These are phyloP conservation scores for Calycina herbarum DNA, from an alignment of 2,329 filamentous ascomycete genomes.

Conservation along the genomic window DNA sequence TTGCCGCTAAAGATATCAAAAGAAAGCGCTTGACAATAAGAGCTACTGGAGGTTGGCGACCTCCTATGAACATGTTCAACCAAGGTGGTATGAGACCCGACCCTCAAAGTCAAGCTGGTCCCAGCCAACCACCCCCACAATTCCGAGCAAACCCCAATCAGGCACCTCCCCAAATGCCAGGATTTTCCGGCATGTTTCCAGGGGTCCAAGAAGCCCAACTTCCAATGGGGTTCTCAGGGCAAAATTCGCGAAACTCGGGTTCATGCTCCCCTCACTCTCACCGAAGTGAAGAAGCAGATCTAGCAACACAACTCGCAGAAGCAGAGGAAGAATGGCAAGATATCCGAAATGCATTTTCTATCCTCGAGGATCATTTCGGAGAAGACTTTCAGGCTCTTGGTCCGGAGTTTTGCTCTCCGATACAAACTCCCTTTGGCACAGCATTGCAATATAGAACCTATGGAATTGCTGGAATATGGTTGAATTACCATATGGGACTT, in stretches of 20 bases:
- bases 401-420: conserved; percentile 61
- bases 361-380: conserved; percentile 66
- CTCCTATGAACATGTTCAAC: conserved; percentile 29
- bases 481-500: conserved; percentile 80
- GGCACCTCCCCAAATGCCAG: conserved; percentile 28
- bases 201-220: conserved; percentile 29
- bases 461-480: conserved; percentile 85
- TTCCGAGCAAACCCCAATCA: not conserved
- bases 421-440: conserved; percentile 76
- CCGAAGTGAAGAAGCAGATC: conserved; percentile 29
- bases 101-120: conserved; percentile 16
- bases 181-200: conserved; percentile 37
- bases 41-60: conserved; percentile 45
- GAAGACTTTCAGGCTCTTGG: conserved; percentile 75
- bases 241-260: conserved; percentile 12
- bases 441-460: conserved; percentile 82
- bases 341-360: conserved; percentile 69
- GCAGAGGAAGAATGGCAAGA: conserved; percentile 68
- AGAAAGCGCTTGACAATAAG: conserved; percentile 73
- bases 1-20: conserved; percentile 72
- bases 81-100: not conserved
- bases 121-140: conserved; percentile 3
- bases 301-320: conserved; percentile 28
- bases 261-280: conserved; percentile 27
- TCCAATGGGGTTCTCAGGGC: conserved; percentile 35